Percentiles rank a stretch among this genome's conserved stretches.
Evolutionary conservation across 1,284 basidiomycete species (phyloP).

Genomic region (Lentinula novae-zelandiae): DNA sequence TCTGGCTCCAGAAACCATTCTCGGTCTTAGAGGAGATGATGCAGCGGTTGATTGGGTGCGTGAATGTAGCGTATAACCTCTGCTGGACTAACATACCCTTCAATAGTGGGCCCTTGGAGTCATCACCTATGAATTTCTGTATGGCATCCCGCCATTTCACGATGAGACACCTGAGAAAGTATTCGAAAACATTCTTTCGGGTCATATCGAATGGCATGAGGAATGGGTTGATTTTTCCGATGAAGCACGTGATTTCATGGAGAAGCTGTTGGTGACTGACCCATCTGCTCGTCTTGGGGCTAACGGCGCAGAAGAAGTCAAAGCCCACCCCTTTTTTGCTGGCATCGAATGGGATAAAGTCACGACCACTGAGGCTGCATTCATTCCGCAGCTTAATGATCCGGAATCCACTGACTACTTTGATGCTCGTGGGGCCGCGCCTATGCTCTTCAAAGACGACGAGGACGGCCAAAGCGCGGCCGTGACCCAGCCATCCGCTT

Average conservation of each 20-base stretch:
- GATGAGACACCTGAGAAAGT: conserved; percentile 96
- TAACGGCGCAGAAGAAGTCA: conserved; percentile 91
- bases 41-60: conserved; percentile 94
- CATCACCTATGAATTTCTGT: conserved; percentile 98
- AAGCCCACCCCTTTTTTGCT: conserved; percentile 86
- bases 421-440: conserved; percentile 89
- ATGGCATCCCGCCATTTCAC: conserved; percentile 97
- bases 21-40: conserved; percentile 95
- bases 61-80: conserved; percentile 16
- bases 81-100: conserved; percentile 16
- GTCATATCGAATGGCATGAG: conserved; percentile 94
- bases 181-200: conserved; percentile 98
- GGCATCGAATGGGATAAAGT: conserved; percentile 94
- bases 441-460: conserved; percentile 86
- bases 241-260: conserved; percentile 91
- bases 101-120: conserved; percentile 94
- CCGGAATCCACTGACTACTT: conserved; percentile 99
- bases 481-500: conserved; percentile 41
- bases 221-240: conserved; percentile 86
- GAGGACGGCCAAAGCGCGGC: conserved; percentile 43
- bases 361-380: conserved; percentile 85
- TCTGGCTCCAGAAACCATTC: conserved; percentile 93
- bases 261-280: conserved; percentile 82
- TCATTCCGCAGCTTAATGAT: conserved; percentile 94
- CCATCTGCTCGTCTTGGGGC: conserved; percentile 81